phyloP scores from a whole-genome alignment of 805 yeast species.

The Alloascoidea africana region DNA sequence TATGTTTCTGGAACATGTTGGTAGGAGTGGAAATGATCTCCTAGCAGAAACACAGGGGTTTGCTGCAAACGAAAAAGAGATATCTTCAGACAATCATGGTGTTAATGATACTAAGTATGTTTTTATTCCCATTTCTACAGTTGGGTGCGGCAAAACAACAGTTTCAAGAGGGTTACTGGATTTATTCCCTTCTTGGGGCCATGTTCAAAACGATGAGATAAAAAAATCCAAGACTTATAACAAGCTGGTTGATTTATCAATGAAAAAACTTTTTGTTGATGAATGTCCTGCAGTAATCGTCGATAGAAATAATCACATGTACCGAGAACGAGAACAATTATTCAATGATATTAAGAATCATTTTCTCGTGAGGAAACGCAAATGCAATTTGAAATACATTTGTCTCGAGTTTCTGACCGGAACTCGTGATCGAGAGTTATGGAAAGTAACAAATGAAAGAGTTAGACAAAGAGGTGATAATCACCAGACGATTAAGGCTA shows the following conservation, averaged over 20 bases:
- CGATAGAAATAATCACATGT: conserved; percentile 75
- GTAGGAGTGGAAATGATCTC: conserved; percentile 45
- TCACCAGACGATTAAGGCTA: conserved; percentile 66
- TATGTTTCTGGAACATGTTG: conserved; percentile 36
- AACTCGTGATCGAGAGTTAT: conserved; percentile 20
- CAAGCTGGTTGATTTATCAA: conserved; percentile 10
- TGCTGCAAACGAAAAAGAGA: conserved; percentile 28
- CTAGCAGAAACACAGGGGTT: no score
- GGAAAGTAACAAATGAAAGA: conserved; percentile 40
- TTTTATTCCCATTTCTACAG: conserved; percentile 71
- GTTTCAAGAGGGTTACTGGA: conserved; percentile 41
- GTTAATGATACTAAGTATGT: conserved; percentile 36
- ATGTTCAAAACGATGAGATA: conserved; percentile 72
- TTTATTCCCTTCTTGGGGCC: conserved; percentile 51
- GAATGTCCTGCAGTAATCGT: conserved; percentile 40
- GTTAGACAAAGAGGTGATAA: conserved; percentile 66
- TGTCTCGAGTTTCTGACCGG: conserved; percentile 51
- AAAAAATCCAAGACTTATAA: conserved; percentile 17
- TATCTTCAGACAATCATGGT: no score
- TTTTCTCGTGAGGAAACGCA: conserved; percentile 19
- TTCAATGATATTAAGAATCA: conserved; percentile 37
- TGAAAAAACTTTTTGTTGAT: conserved; percentile 19
- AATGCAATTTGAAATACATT: conserved; percentile 36
- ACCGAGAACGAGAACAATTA: conserved; percentile 52
- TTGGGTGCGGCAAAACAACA: conserved; percentile 94